Evolutionary conservation across 2,329 filamentous ascomycete genomes (phyloP).

Genomic region (Aspergillus candidus): DNA sequence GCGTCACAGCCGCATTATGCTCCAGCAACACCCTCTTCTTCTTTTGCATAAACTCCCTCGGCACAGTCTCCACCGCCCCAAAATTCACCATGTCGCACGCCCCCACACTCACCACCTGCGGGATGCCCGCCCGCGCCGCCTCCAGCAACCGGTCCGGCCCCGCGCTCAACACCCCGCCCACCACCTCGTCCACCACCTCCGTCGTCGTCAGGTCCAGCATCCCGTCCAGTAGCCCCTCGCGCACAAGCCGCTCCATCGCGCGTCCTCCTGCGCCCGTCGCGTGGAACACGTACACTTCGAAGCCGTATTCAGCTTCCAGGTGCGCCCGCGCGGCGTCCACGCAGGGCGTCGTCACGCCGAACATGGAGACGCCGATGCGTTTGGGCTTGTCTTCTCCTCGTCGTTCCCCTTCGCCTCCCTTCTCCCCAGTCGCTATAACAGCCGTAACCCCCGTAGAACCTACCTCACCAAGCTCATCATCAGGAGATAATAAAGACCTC

Average conservation of each 20-base stretch:
- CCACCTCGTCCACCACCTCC: conserved; percentile 59
- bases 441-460: too few species aligned
- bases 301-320: conserved; percentile 40
- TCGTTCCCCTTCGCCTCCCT: neutral
- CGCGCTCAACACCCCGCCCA: conserved; percentile 59
- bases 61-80: conserved; percentile 51
- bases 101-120: conserved; percentile 51
- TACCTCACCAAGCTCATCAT: neutral
- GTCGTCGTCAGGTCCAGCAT: conserved; percentile 67
- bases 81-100: conserved; percentile 61
- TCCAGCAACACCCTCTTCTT: conserved; percentile 44
- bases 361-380: conserved; percentile 64
- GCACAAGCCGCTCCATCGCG: conserved; percentile 61
- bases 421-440: too few species aligned
- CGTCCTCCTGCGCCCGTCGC: conserved; percentile 63
- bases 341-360: conserved; percentile 65
- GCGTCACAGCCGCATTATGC: conserved; percentile 61
- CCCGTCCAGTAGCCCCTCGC: conserved; percentile 55
- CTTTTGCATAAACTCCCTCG: conserved; percentile 47
- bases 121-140: conserved; percentile 53
- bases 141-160: conserved; percentile 53
- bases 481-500: neutral
- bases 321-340: conserved; percentile 51
- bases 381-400: neutral
- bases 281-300: conserved; percentile 62